Base-by-base conservation (phyloP, 768 basidiomycete genomes). In the Mycena vitilis region DNA sequence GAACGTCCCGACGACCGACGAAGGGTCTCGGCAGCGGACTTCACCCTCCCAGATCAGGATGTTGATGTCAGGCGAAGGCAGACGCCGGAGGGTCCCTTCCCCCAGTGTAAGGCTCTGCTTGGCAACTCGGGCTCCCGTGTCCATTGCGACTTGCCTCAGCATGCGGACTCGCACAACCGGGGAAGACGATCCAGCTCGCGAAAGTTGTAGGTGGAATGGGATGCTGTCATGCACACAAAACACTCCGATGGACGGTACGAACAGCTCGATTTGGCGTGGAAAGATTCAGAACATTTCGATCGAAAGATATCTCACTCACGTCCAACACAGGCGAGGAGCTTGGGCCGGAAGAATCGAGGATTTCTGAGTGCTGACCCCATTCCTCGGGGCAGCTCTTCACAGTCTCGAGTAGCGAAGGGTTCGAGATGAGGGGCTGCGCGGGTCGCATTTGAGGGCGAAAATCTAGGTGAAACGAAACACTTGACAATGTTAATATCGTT, bases 301-400 rank as follows among this genome's bases (percentile, higher is more conserved):
- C 38, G 20, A 4, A 18, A 55, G 20, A 55, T 38, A 22, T 11
- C 15, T 3, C 2, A 51, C 65, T 60, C 23, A 66, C 65, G 20
- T 66, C 59, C 25, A 59, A 66, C 18, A 48, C 40, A 30, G 34
- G 48, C 18, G 13, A 23, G 44, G 44, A 3, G 22, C 47, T 6
- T 37, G 23, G 18, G 40, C 40, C 10, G 40, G 11, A 9, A 25
- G n/a, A 0, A 20, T 22, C 10, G 16, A 52, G 49, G 1, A 40
- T 11, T 25, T 38, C 47, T 11, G 58, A 11, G 8, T 20, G 45
- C 45, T 66, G 65, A 37, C 10, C 16, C 65, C 65, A 66, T 53
- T 66, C 65, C 34, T 66, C 65, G 6, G 65, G 65, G 25, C 59
- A 61, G 22, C n/a, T 22, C 45, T 66, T 66, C 18, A 61, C 53